Evolutionary conservation across 208 protist genomes (phyloP).

Genomic region (Leptomonas pyrrhocoris): DNA sequence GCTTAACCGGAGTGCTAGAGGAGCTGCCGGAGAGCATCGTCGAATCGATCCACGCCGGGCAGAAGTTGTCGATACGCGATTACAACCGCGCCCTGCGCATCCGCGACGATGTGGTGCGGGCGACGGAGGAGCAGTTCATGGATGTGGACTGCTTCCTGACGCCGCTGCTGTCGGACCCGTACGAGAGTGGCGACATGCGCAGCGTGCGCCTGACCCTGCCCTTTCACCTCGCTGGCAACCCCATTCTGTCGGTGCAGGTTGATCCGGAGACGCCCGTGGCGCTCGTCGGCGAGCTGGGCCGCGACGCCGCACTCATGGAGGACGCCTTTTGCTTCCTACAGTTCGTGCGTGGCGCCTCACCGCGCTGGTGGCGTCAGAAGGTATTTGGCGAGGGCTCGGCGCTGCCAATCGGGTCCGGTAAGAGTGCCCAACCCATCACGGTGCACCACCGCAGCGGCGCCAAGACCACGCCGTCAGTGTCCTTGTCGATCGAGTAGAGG

Average conservation of each 20-base stretch:
- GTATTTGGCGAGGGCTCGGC: slow-evolving; percentile 19
- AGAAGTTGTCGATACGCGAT: slow-evolving; percentile 49
- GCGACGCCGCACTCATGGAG: slow-evolving; percentile 85
- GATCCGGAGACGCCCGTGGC: slow-evolving; percentile 66
- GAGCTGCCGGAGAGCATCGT: slow-evolving; percentile 70
- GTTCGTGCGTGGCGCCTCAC: slow-evolving; percentile 79
- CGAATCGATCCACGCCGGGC: slow-evolving; percentile 56
- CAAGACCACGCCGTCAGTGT: slow-evolving; percentile 5
- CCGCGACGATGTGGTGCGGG: slow-evolving; percentile 79
- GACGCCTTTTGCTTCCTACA: slow-evolving; percentile 79
- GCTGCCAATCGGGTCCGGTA: neutral
- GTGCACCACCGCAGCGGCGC: slow-evolving; percentile 10
- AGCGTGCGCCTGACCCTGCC: slow-evolving; percentile 71
- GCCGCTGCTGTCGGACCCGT: slow-evolving; percentile 78
- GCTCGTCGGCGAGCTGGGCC: slow-evolving; percentile 79
- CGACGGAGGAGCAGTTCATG: slow-evolving; percentile 83
- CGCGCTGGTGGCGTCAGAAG: slow-evolving; percentile 65
- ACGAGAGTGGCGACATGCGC: slow-evolving; percentile 63
- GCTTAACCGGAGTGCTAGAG: slow-evolving; percentile 52
- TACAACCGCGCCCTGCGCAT: slow-evolving; percentile 80
- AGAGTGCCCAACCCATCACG: neutral
- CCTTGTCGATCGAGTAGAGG: slow-evolving; percentile 12
- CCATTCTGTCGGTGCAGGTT: slow-evolving; percentile 82
- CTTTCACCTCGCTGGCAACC: slow-evolving; percentile 84
- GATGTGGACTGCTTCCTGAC: slow-evolving; percentile 85